Conservation (phyloP, 768 basidiomycete genomes). For the Lactarius sanguifluus region DNA sequence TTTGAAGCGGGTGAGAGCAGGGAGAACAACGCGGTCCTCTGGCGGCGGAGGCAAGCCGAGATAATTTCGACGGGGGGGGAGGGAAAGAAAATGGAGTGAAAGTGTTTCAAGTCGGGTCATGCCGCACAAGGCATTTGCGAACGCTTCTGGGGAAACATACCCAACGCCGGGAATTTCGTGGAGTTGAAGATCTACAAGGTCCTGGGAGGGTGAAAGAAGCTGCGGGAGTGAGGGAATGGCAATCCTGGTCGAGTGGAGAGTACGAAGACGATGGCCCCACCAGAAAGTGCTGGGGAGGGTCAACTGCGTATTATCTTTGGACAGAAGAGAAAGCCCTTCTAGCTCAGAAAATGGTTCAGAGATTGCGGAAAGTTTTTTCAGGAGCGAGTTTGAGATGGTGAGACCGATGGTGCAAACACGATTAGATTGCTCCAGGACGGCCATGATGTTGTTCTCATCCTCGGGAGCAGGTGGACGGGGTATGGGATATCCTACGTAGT, state of each 20-base stretch:
- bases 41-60: not conserved
- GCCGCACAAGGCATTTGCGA: not conserved
- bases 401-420: not conserved
- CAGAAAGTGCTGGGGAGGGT: not conserved
- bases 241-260: not conserved
- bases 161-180: not conserved
- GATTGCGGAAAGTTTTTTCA: not conserved
- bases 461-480: not conserved
- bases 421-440: not conserved
- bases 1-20: not conserved
- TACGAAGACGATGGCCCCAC: not conserved
- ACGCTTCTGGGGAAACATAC: not conserved
- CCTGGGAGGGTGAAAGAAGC: not conserved
- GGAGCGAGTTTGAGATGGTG: not conserved
- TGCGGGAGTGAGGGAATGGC: not conserved
- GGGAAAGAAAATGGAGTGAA: not conserved
- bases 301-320: not conserved
- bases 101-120: not conserved
- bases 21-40: not conserved
- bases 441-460: not conserved
- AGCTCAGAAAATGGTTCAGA: not conserved
- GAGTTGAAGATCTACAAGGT: not conserved
- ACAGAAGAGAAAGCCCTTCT: not conserved
- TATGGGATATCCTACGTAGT: not conserved
- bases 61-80: not conserved